Percentiles rank a stretch among this genome's conserved stretches.
These are phyloP conservation scores for Lachnellula subtilissima DNA, from an alignment of 2,329 filamentous ascomycete species.

Conservation along the genomic window DNA sequence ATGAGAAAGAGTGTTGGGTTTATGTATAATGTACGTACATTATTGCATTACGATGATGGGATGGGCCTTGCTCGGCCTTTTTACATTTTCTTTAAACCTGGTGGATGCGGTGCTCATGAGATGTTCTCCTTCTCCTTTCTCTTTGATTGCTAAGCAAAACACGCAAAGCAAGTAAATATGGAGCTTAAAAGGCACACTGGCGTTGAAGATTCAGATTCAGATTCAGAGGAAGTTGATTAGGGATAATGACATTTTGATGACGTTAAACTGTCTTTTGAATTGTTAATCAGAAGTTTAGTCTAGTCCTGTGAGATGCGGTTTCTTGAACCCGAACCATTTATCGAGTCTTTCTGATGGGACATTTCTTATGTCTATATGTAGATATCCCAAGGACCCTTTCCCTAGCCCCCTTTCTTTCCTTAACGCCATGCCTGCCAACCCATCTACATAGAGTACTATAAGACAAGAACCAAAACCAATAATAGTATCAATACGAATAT, in stretches of 20 bases:
- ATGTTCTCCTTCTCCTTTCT: not conserved
- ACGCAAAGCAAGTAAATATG: conserved; percentile 18
- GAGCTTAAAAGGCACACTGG: conserved; percentile 19
- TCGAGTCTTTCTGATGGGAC: too few relatives aligned
- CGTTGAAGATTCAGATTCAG: conserved; percentile 10
- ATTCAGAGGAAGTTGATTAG: not conserved
- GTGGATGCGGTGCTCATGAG: too few relatives aligned
- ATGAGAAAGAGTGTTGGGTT: not conserved
- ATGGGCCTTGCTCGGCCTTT: not conserved
- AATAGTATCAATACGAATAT: conserved; percentile 86
- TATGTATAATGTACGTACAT: conserved; percentile 5
- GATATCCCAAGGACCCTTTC: not conserved
- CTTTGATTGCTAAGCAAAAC: conserved; percentile 1
- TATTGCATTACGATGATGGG: not conserved
- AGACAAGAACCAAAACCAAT: conserved; percentile 68
- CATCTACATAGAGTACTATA: conserved; percentile 35
- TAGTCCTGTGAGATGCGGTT: too few relatives aligned
- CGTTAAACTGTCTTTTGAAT: not conserved
- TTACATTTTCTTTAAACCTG: too few relatives aligned
- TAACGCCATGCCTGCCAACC: conserved; percentile 1
- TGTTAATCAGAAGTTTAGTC: too few relatives aligned
- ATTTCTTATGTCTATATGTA: too few relatives aligned
- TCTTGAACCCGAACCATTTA: too few relatives aligned
- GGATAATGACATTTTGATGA: not conserved
- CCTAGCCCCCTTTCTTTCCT: not conserved